Base-by-base conservation (phyloP, 1,284 basidiomycete genomes). In the Irpex sp. region DNA sequence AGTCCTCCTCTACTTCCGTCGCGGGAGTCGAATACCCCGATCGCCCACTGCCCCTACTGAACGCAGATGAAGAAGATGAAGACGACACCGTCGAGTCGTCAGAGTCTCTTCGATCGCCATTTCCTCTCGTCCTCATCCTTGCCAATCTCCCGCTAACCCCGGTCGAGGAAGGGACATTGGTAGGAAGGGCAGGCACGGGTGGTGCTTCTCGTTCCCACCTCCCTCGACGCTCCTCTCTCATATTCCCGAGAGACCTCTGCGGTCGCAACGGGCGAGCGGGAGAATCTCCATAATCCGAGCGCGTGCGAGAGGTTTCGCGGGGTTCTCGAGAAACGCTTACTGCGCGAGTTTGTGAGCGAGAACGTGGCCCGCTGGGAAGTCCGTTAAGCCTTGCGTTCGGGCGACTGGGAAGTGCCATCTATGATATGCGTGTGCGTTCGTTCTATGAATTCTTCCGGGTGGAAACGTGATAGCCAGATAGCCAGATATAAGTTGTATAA, bases 331-430 rank as follows among this genome's bases (percentile, higher is more conserved):
- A 68, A 8, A 67, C 67, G 62, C 70, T 73, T 57, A 59, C 58
- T 8, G 69, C 66, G 34, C 69, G 71, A 34, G 68, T 61, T 60
- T 69, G 59, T 56, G 72, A 59, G 60, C 70, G 68, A 58, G 71
- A 66, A 31, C 69, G 70, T 38, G 70, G 67, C 2, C 61, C 71
- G 51, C 72, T 65, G 15, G 73, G 73, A 26, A 75, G 69, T 51
- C 73, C 73, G 51, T 70, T 51, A 6, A 56, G 54, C 58, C 66
- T 65, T 55, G 61, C 61, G 36, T 62, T 69, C 51, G 71, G 66
- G 37, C 73, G 71, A 60, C 66, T 63, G 4, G 70, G 64, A 57
- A 67, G 66, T 49, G 72, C 69, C 72, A 73, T 74, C 55, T 26
- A 26, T 26, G 38, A 17, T 8, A 38, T 19, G 55, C 48, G 49